phyloP scores from a whole-genome alignment of 2,329 filamentous ascomycete species.

The Trichoderma sp. region DNA sequence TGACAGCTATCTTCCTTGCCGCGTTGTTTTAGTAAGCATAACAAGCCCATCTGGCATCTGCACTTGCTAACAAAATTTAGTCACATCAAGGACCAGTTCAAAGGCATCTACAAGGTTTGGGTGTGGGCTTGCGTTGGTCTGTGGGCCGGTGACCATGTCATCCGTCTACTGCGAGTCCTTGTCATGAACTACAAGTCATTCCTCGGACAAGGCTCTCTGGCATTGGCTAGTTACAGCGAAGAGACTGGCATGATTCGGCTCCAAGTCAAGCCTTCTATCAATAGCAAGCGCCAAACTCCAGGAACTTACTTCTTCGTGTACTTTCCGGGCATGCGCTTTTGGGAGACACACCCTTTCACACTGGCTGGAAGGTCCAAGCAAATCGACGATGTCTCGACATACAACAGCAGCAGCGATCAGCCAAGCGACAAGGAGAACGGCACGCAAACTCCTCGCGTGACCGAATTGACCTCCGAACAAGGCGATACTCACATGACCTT shows the following conservation, averaged over 20 bases:
- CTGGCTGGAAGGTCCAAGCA: conserved; percentile 36
- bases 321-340: conserved; percentile 41
- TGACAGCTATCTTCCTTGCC: conserved; percentile 51
- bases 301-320: conserved; percentile 49
- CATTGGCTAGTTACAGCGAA: conserved; percentile 41
- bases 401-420: conserved; percentile 24
- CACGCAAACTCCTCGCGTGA: conserved; percentile 20
- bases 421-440: conserved; percentile 33
- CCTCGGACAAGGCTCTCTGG: conserved; percentile 39
- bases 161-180: conserved; percentile 47
- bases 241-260: conserved; percentile 44
- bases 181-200: conserved; percentile 39
- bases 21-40: conserved; percentile 50
- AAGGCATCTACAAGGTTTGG: conserved; percentile 32
- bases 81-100: conserved; percentile 31
- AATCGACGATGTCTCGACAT: neutral
- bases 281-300: conserved; percentile 38
- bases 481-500: conserved; percentile 39
- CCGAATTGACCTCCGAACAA: conserved; percentile 5
- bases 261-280: conserved; percentile 39
- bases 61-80: conserved; percentile 19
- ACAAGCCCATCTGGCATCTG: neutral
- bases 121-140: conserved; percentile 48
- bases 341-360: conserved; percentile 51
- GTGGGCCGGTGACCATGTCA: conserved; percentile 50